These are phyloP conservation scores for Ceratobasidium sp. DNA, from an alignment of 1,284 basidiomycete species.

Conservation along the genomic window DNA sequence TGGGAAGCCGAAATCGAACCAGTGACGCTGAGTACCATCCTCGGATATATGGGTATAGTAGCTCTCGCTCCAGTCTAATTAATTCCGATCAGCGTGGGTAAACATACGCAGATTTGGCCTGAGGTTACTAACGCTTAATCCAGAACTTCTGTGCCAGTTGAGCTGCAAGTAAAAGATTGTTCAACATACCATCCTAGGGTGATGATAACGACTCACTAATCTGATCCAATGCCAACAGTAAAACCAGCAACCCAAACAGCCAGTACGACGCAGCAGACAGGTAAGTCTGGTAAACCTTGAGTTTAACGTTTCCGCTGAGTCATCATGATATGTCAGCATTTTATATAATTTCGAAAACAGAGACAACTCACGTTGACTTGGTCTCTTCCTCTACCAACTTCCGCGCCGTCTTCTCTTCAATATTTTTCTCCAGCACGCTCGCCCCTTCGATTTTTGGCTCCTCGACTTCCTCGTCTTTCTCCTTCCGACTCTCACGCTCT, in stretches of 20 bases:
- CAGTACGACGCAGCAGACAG: constrained; percentile 43
- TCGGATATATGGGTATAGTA: background rate
- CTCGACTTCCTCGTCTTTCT: too few relatives aligned
- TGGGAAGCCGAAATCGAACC: constrained; percentile 12
- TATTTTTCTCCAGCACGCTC: too few relatives aligned
- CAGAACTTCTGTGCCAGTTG: constrained; percentile 43
- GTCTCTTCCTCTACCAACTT: constrained; percentile 45
- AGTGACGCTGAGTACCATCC: background rate
- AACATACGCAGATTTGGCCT: too few relatives aligned
- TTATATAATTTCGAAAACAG: background rate
- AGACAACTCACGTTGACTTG: constrained; percentile 35
- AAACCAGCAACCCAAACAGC: constrained; percentile 20
- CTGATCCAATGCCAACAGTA: background rate
- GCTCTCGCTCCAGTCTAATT: constrained; percentile 41
- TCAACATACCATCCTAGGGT: background rate
- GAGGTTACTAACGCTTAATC: constrained; percentile 37
- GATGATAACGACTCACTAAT: constrained; percentile 1
- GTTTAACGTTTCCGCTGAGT: constrained; percentile 9
- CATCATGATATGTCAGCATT: background rate
- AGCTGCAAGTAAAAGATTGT: background rate
- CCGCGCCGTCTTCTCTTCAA: background rate
- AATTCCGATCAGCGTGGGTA: too few relatives aligned
- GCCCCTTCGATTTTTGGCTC: too few relatives aligned
- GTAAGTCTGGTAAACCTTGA: constrained; percentile 38
- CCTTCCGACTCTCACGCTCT: background rate